Base-by-base conservation (phyloP, 1,139 yeast genomes). In the Suhomyces choctaworum region DNA sequence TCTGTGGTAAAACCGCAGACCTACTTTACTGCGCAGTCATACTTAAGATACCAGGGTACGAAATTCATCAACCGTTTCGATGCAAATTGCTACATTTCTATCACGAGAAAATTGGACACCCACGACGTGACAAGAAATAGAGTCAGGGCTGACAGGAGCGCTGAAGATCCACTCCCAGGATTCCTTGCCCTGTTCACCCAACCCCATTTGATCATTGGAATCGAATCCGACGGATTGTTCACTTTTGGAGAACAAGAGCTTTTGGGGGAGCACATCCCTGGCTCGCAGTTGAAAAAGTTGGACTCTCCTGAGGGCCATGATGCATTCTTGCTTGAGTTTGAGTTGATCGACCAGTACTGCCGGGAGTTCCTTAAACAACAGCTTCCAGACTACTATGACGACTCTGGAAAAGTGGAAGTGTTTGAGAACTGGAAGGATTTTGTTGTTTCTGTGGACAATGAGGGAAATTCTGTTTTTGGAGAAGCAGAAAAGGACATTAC, bases 291-390 rank as follows among this genome's bases (percentile, higher is more conserved):
- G 45, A 80, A 80, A 46, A 78, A 78, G 50, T 81, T 92, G 33
- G 79, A 83, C 44, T 88, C 97, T 1, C 95, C 94, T n/a, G 98
- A 92, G 53, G 98, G 98, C 12, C 98, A 92, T 56, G 98, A 92
- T 66, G 98, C 98, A 2, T 92, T 92, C 55, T 66, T 92, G 44
- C 69, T 92, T 33, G 98, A 92, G 59, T 92, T 92, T 60, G 84
- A 80, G 34, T 78, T 81, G 37, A 88, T 92, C 40, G 87, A 94
- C 58, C 66, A 73, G 25, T 70, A 83, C 45, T 80, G 95, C 42
- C 64, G 76, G 29, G 76, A 75, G 3, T 92, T 90, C 58, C 70
- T 90, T 52, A 64, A 65, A 17, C 58, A 62, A 23, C 67, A 80
- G 37, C 57, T 86, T 42, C 73, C 80, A 1, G 83, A 80, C 16